Evolutionary conservation across 2,329 filamentous ascomycete species (phyloP).

Genomic region (Atkinsonella texensis): DNA sequence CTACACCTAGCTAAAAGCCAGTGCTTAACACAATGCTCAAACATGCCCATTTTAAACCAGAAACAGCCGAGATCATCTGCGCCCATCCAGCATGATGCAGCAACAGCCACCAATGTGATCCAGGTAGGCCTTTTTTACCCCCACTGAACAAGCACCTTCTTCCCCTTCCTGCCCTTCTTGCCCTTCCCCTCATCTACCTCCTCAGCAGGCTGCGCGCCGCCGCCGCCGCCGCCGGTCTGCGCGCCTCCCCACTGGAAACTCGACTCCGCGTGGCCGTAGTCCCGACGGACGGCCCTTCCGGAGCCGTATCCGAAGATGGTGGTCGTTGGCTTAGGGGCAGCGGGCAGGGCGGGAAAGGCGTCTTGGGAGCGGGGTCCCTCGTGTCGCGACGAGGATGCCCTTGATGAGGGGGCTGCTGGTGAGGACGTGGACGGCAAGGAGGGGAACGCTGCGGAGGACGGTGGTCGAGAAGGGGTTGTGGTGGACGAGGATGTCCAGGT

Average conservation of each 20-base stretch:
- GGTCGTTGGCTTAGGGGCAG: constrained; percentile 56
- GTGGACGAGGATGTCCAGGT: neutral
- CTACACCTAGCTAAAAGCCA: too few relatives aligned
- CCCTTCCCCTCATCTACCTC: constrained; percentile 26
- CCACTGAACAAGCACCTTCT: constrained; percentile 52
- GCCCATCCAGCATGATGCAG: too few relatives aligned
- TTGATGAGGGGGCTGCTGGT: constrained; percentile 13
- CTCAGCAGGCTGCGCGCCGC: constrained; percentile 9
- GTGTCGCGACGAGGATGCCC: constrained; percentile 18
- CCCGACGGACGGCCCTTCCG: constrained; percentile 40
- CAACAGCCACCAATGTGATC: too few relatives aligned
- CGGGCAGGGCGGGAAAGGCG: constrained; percentile 72
- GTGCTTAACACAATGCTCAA: too few relatives aligned
- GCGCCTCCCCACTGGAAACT: constrained; percentile 40
- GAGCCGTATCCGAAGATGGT: constrained; percentile 51
- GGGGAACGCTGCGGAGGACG: constrained; percentile 29
- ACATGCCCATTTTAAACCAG: too few relatives aligned
- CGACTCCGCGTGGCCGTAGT: constrained; percentile 35
- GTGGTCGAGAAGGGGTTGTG: neutral
- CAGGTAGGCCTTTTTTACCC: too few relatives aligned
- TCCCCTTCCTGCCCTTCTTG: constrained; percentile 46
- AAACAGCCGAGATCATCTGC: too few relatives aligned
- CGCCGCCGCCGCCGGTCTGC: constrained; percentile 8
- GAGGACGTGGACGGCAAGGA: constrained; percentile 24
- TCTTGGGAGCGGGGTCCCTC: constrained; percentile 33